A percentile compares a stretch with the other conserved stretches of the same genome.
phyloP scores from a whole-genome alignment of 495 filamentous ascomycete genomes.

The Talaromyces ruber region DNA sequence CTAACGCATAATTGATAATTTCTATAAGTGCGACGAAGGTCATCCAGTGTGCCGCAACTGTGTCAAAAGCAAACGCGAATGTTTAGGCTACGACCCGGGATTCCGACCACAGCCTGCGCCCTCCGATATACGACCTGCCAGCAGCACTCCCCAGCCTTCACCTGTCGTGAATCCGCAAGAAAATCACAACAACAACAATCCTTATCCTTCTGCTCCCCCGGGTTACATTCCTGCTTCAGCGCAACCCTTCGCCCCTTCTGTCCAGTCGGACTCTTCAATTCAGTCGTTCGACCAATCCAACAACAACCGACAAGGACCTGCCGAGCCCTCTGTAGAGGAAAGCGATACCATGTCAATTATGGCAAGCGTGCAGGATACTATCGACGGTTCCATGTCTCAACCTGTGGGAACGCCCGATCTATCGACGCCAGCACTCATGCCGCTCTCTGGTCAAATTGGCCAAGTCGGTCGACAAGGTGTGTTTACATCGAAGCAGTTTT shows the following conservation, averaged over 20 bases:
- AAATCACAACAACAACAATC: slow-evolving; percentile 7
- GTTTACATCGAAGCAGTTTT: slow-evolving; percentile 6
- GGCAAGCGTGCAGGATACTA: slow-evolving; percentile 28
- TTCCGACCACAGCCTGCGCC: slow-evolving; percentile 84
- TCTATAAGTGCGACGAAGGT: slow-evolving; percentile 81
- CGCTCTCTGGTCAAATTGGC: slow-evolving; percentile 18
- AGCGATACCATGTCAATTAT: slow-evolving; percentile 14
- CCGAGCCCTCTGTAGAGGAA: slow-evolving; percentile 67
- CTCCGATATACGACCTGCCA: slow-evolving; percentile 69
- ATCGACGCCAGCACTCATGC: slow-evolving; percentile 10
- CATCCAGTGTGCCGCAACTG: slow-evolving; percentile 96
- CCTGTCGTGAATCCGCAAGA: slow-evolving; percentile 39
- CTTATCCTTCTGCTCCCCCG: slow-evolving; percentile 42
- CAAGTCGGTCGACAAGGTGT: slow-evolving; percentile 29
- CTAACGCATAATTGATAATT: slow-evolving; percentile 12
- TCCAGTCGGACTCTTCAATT: slow-evolving; percentile 37
- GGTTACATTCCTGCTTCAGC: slow-evolving; percentile 52
- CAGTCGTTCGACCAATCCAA: slow-evolving; percentile 45
- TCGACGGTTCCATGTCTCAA: slow-evolving; percentile 19
- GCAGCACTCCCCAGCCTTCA: slow-evolving; percentile 38
- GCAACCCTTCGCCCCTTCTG: slow-evolving; percentile 49
- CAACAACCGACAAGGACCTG: slow-evolving; percentile 46
- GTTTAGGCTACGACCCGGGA: slow-evolving; percentile 94
- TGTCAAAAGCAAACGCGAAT: slow-evolving; percentile 96
- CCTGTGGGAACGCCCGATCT: slow-evolving; percentile 20